Base-by-base conservation (phyloP, 23 red algal genomes). In the Gracilaria vermiculophylla region DNA sequence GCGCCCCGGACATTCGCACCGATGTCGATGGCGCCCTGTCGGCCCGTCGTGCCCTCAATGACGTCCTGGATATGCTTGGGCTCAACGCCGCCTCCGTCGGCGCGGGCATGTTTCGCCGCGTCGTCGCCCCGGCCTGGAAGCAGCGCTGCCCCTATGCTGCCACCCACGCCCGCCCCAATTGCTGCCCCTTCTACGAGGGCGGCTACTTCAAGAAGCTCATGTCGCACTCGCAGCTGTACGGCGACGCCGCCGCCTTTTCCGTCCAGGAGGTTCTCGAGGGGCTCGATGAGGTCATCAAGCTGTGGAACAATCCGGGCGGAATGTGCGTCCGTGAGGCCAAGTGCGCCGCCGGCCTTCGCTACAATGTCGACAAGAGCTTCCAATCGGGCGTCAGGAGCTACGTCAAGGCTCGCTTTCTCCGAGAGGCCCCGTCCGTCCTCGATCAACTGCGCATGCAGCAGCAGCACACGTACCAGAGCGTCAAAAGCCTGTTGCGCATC, bases 131-230 rank as follows among this genome's bases (percentile, higher is more conserved):
- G 9, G 54, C 61, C 21, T 86, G 81, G 81, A 86, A 70, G 61
- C 60, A 57, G 24, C 81, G 61, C 12, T 86, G 81, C 31, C 41
- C 43, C 13, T 86, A 86, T 74, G 81, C 45, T 25, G 44, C 53
- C 9, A 27, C 35, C 11, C 81, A 86, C 43, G 37, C 25, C 24
- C 35, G 48, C 20, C 53, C 50, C 15, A 64, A 70, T 56, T 86
- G 81, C 17, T 86, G 81, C 32, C 23, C 48, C 23, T 86, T 86
- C 65, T 86, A 86, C 42, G 81, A 86, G 24, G 81, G 81, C 20
- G 81, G 81, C 27, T 86, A 86, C 32, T 86, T 86, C 61, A 86
- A 86, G 50, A 86, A 86, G 40, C 54, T 86, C 65, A 86, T 86
- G 81, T 53, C 61, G 25, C 81, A 86, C 27, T 56, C 47, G 8